Percentiles rank a stretch among this genome's conserved stretches.
phyloP scores from a whole-genome alignment of 805 yeast species.

The Saccharomycopsis amapae region DNA sequence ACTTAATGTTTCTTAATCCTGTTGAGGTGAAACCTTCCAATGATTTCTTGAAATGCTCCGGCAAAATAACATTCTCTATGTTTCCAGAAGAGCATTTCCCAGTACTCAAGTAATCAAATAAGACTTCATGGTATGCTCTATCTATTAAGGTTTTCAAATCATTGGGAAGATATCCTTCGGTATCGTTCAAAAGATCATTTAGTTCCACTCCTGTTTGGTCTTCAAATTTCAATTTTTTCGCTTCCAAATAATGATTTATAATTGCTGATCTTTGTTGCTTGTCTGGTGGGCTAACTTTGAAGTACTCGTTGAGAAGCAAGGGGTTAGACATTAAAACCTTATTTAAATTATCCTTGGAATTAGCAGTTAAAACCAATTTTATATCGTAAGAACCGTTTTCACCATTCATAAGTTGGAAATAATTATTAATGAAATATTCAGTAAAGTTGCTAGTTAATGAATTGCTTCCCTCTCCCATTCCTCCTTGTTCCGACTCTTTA shows the following conservation, averaged over 20 bases:
- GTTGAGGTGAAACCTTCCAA: conserved; percentile 71
- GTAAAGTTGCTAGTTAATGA: conserved; percentile 53
- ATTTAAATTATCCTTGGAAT: conserved; percentile 60
- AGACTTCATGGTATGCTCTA: conserved; percentile 51
- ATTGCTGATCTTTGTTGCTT: conserved; percentile 50
- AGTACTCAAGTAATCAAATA: conserved; percentile 6
- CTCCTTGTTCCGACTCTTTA: conserved; percentile 44
- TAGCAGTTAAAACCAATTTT: conserved; percentile 55
- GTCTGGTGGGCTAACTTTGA: conserved; percentile 60
- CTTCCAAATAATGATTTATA: conserved; percentile 36
- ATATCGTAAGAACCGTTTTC: conserved; percentile 28
- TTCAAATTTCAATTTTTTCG: conserved; percentile 30
- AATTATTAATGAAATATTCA: conserved; percentile 47
- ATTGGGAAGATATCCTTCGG: conserved; percentile 85
- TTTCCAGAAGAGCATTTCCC: neutral
- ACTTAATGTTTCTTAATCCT: conserved; percentile 75
- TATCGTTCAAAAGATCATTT: conserved; percentile 53
- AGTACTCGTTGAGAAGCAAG: conserved; percentile 50
- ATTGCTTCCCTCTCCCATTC: conserved; percentile 6
- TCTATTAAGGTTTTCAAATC: conserved; percentile 71
- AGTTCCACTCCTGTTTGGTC: conserved; percentile 27
- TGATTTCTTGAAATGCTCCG: conserved; percentile 44
- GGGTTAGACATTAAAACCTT: conserved; percentile 57
- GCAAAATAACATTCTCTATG: neutral
- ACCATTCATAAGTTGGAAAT: conserved; percentile 30